Evolutionary conservation across 2,329 filamentous ascomycete genomes (phyloP), one percentile per base, ranked within the genome.

Genomic region (Colletotrichum sp.): DNA sequence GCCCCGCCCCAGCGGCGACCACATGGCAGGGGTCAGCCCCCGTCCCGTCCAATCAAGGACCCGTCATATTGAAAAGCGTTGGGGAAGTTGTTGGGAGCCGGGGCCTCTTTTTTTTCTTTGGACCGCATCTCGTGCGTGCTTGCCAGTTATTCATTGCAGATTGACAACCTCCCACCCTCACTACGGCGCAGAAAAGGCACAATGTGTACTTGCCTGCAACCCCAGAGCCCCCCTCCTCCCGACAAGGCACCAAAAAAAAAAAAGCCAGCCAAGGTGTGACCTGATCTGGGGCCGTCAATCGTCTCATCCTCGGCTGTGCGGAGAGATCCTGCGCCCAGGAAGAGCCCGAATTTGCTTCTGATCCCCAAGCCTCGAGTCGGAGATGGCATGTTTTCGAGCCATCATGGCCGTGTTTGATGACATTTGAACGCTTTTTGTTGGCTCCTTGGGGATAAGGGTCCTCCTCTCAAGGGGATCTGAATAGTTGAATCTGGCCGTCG

Each of bases 291-390:
- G 65, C 59, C 44, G 26, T 72, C 39, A 39, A 74, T 73, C 70
- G 74, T 76, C 59, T 69, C 67, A 76, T 76, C 70, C 74, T 76
- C 74, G 74, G 74, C 74, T 76, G 39, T 76, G 64, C 70, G 49
- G 64, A 73, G 64, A 65, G 64, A 52, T 69, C 64, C 64, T 65
- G 26, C 21, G 24, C 32, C 36, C 30, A 32, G 64, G 64, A 32
- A 21, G 24, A 64, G 32, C 7, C 59, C 34, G 70, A n/a, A 65
- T 76, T 76, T 69, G 70, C 70, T 74, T 76, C 70, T 74, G 74
- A 76, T 74, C 30, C 44, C 24, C 26, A n/a, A 52, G n/a, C 28
- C 21, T 60, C 64, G 28, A 63, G 34, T 44, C 52, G 64, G 64
- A 52, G n/a, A 64, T 76, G 74, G 59, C 49, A 69, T 69, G 74